Base-by-base conservation (phyloP, 768 basidiomycete genomes). In the Calvatia gigantea region DNA sequence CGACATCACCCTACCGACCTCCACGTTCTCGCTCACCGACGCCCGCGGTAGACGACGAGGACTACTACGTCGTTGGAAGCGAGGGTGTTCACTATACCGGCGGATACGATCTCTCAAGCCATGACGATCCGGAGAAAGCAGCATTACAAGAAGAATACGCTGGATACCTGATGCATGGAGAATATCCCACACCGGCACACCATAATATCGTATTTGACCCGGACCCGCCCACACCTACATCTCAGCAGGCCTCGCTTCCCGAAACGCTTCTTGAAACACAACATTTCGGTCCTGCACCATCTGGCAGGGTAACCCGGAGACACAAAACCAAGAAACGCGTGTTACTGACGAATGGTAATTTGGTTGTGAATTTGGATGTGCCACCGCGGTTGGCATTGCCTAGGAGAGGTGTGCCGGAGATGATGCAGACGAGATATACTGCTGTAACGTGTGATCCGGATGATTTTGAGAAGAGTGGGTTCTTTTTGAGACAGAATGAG, bases 401-500 rank as follows among this genome's bases (percentile, higher is more conserved):
- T 28, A 70, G 89, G 63, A 70, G 79, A 43, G 82, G 87, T 55
- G 81, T 87, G 62, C 76, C 82, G 42, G 91, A 94, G 70, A 90
- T 86, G 65, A 83, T 75, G 61, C 79, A 82, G 65, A 83, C 85
- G 21, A 77, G 89, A 56, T 93, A 87, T 67, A 94, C 94, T 4
- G 94, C 92, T 0, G 89, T 95, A 4, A 97, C 94, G 8, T 93
- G 94, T 67, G 93, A 94, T 66, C 94, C 95, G 1, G 91, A 98
- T 65, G 87, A 95, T 31, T 97, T 95, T 65, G 85, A 90, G 69
- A 81, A 78, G 65, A 83, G 83, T 44, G 87, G 90, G 9, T 95
- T 91, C 69, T 89, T 86, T 57, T 76, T 98, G 28, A 79, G 94
- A 48, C 95, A 97, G 67, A 88, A 88, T 65, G 82, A 90, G 64